These are phyloP conservation scores for Aspergillus flavus DNA, from an alignment of 2,329 filamentous ascomycete species.

Conservation along the genomic window DNA sequence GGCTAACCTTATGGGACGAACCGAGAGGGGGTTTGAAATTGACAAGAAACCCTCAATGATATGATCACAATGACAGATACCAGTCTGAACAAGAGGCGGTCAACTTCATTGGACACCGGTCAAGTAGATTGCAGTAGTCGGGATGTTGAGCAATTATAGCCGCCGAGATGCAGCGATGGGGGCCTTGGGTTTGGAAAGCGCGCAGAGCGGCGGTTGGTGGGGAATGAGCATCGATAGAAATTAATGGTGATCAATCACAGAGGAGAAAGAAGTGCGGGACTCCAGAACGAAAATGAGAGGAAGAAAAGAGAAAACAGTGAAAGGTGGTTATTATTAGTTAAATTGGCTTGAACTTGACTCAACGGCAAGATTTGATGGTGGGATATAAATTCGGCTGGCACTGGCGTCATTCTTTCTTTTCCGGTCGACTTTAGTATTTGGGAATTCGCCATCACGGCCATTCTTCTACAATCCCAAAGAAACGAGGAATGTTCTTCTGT, in stretches of 20 bases:
- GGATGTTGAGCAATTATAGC: slow-evolving; percentile 1
- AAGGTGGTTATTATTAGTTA: background rate
- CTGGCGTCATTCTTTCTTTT: background rate
- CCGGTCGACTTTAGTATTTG: too few relatives aligned
- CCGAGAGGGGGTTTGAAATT: slow-evolving; percentile 6
- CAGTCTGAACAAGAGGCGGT: slow-evolving; percentile 11
- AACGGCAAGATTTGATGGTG: background rate
- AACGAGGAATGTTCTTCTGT: background rate
- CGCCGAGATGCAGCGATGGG: background rate
- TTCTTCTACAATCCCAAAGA: background rate
- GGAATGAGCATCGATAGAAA: background rate
- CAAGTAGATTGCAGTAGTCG: slow-evolving; percentile 14
- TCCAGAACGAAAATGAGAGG: background rate
- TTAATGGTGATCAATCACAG: background rate
- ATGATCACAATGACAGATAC: background rate
- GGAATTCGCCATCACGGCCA: background rate
- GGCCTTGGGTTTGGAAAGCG: background rate
- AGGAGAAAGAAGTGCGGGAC: background rate
- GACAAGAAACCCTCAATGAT: background rate
- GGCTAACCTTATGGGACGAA: slow-evolving; percentile 12
- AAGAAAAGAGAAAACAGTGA: background rate
- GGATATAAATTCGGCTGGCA: background rate
- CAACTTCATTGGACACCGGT: slow-evolving; percentile 18
- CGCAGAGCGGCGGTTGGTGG: background rate
- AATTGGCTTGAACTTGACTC: background rate